Evolutionary conservation across 352 stramenopile genomes (phyloP).

Genomic region (Plasmopara muralis): DNA sequence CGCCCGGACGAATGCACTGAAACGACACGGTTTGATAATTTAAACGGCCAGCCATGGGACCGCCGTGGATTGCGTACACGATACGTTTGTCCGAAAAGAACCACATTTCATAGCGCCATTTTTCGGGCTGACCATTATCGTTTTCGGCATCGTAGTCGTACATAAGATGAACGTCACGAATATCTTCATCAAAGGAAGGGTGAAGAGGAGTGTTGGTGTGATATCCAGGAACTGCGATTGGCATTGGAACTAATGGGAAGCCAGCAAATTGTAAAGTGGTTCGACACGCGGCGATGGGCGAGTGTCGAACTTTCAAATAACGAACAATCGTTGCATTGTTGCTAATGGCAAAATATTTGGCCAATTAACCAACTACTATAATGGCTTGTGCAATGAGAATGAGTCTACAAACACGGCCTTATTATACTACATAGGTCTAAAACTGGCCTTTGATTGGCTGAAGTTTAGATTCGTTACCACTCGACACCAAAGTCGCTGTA

Average conservation of each 20-base stretch:
- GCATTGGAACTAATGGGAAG: conserved; percentile 7
- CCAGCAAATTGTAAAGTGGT: neutral
- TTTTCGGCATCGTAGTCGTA: conserved; percentile 49
- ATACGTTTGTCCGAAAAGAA: conserved; percentile 52
- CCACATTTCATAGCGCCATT: conserved; percentile 61
- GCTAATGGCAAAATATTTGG: too few relatives aligned
- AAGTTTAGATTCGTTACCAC: too few relatives aligned
- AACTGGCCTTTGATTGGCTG: too few relatives aligned
- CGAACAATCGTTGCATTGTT: too few relatives aligned
- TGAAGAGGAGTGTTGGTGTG: conserved; percentile 50
- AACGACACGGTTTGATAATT: conserved; percentile 57
- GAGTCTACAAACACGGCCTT: too few relatives aligned
- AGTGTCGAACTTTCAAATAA: too few relatives aligned
- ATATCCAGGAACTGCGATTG: conserved; percentile 36
- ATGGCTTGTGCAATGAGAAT: too few relatives aligned
- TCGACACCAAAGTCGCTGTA: too few relatives aligned
- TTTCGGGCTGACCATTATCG: conserved; percentile 35
- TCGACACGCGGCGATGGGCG: neutral
- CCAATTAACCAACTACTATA: too few relatives aligned
- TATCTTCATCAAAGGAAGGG: conserved; percentile 49
- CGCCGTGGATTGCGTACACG: conserved; percentile 53
- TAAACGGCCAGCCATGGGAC: conserved; percentile 42
- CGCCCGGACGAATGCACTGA: conserved; percentile 49
- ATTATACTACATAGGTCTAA: too few relatives aligned
- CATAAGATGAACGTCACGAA: conserved; percentile 43